Percentiles rank a stretch among this genome's conserved stretches.
These are phyloP conservation scores for Coemansia sp. DNA, from an alignment of 192 early-diverging fungal genomes.

Conservation along the genomic window DNA sequence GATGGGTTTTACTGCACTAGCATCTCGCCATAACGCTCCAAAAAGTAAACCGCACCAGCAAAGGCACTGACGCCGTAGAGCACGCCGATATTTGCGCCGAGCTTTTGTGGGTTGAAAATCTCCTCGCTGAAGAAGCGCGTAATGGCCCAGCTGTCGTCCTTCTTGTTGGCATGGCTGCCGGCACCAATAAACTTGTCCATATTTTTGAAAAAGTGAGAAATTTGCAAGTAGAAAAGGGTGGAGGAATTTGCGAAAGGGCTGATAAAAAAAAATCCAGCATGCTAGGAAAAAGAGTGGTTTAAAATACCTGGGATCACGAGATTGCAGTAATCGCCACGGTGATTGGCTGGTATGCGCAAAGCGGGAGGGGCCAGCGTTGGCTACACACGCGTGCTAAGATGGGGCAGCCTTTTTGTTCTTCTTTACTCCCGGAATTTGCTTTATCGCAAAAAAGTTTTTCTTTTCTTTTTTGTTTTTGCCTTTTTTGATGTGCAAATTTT, in stretches of 20 bases:
- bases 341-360: neutral
- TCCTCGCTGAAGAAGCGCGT: conserved; percentile 50
- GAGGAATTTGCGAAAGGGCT: no score
- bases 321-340: neutral
- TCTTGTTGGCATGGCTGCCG: conserved; percentile 10
- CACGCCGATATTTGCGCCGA: conserved; percentile 41
- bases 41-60: conserved; percentile 50
- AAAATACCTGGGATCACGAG: neutral
- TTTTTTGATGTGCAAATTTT: neutral
- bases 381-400: neutral
- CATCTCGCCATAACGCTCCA: conserved; percentile 46
- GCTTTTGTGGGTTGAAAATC: conserved; percentile 37
- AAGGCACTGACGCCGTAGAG: conserved; percentile 51
- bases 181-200: conserved; percentile 24
- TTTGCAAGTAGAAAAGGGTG: no score
- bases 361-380: neutral
- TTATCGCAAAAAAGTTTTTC: neutral
- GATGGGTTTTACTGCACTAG: conserved; percentile 30
- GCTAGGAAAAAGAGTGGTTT: neutral
- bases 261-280: no score
- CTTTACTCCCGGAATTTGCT: no score
- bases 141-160: conserved; percentile 48
- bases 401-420: no score
- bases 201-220: neutral
- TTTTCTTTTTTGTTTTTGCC: neutral